Base-by-base conservation (phyloP, 2,329 filamentous ascomycete genomes). In the Sordariomycetes sp. region DNA sequence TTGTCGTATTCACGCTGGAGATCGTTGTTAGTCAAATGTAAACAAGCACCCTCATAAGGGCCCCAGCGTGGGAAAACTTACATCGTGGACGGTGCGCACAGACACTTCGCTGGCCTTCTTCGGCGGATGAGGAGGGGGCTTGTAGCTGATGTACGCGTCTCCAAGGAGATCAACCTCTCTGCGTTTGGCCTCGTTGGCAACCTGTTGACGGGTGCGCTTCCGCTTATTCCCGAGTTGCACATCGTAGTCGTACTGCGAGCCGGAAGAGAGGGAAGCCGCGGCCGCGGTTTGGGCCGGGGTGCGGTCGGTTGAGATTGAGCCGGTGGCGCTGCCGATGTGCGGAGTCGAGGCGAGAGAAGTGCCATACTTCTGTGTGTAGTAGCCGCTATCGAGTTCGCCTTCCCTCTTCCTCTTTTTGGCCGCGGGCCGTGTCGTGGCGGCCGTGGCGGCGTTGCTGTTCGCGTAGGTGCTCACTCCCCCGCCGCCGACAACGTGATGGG, bases 281-380 rank as follows among this genome's bases (percentile, higher is more conserved):
- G 93, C 93, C 0, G 92, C 97, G 3, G 90, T 94, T 67, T 93
- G 85, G 59, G 92, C 77, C 35, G 88, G 88, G 16, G 89, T 95
- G 62, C 90, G 84, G 71, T 93, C 90, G 63, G 87, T 94, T 4
- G 90, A 95, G 58, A 86, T 79, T 52, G 88, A 87, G 55, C 81
- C 83, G 58, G 82, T 85, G 16, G 82, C 81, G 16, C 83, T 83
- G 53, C 81, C 79, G 62, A 87, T 84, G 61, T 84, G 82, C 55
- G 88, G 86, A 32, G 87, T 87, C 66, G 88, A 83, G 59, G 88
- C 83, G 64, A 86, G 86, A 3, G 90, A 92, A 58, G 69, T 72
- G 70, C 86, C 88, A 50, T 83, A 82, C 64, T 70, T 83, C 72
- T 67, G 85, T 68, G 91, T 86, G 68, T 92, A 87, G 43, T 48